phyloP scores from a whole-genome alignment of 2,329 filamentous ascomycete genomes.

The Fusarium clavum region DNA sequence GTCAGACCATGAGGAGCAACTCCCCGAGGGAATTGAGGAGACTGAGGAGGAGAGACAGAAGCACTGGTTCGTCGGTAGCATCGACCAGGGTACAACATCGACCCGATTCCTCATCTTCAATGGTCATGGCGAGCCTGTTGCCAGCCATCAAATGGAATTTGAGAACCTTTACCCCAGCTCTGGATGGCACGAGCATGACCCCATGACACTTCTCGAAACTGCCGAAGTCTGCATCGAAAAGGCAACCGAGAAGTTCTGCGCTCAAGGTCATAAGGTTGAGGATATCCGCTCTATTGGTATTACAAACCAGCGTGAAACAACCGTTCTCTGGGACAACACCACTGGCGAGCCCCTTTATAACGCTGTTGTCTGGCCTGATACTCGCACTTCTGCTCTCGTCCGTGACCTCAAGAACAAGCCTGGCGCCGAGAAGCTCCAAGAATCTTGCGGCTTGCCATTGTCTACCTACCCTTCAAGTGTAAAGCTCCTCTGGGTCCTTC shows the following conservation, averaged over 20 bases:
- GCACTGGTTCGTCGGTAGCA: slow-evolving; percentile 82
- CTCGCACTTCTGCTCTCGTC: slow-evolving; percentile 77
- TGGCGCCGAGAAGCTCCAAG: slow-evolving; percentile 75
- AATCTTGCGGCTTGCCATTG: slow-evolving; percentile 82
- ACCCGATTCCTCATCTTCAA: slow-evolving; percentile 93
- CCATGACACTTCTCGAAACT: slow-evolving; percentile 78
- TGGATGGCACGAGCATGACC: slow-evolving; percentile 93
- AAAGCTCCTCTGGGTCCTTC: slow-evolving; percentile 85
- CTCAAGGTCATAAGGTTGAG: slow-evolving; percentile 73
- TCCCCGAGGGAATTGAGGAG: slow-evolving; percentile 49
- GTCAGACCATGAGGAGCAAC: slow-evolving; percentile 40
- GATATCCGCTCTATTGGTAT: slow-evolving; percentile 85
- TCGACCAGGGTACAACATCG: slow-evolving; percentile 92
- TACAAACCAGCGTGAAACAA: slow-evolving; percentile 92
- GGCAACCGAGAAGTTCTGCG: slow-evolving; percentile 76
- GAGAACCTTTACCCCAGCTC: slow-evolving; percentile 85
- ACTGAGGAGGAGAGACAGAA: slow-evolving; percentile 49
- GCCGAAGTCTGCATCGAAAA: slow-evolving; percentile 84
- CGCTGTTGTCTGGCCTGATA: slow-evolving; percentile 92
- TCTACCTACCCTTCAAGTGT: slow-evolving; percentile 90
- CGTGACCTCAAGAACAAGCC: slow-evolving; percentile 77
- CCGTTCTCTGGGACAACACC: slow-evolving; percentile 83
- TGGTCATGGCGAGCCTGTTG: slow-evolving; percentile 79
- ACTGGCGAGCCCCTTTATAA: slow-evolving; percentile 86
- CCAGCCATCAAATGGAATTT: slow-evolving; percentile 88